Conservation (phyloP, 2,329 filamentous ascomycete species). For the Claviceps paspali region DNA sequence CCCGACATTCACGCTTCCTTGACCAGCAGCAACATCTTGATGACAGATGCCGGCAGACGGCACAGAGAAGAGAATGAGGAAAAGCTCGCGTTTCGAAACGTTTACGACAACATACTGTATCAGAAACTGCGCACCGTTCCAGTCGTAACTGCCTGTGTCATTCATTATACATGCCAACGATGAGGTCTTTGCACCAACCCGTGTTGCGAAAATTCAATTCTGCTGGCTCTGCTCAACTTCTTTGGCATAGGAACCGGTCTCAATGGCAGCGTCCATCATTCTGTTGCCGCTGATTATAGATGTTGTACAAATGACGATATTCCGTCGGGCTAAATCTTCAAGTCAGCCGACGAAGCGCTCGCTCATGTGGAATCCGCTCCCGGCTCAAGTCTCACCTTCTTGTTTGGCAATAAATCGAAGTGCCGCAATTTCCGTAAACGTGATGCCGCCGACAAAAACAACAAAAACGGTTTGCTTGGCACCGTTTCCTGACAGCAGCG, state of each 20-base stretch:
- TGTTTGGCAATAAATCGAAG: constrained; percentile 77
- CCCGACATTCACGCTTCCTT: background rate
- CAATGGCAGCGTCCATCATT: constrained; percentile 76
- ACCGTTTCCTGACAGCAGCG: constrained; percentile 64
- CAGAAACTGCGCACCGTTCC: background rate
- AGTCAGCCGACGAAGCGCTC: background rate
- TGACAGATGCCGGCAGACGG: background rate
- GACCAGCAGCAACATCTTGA: background rate
- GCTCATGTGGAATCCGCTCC: background rate
- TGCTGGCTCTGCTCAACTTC: constrained; percentile 12
- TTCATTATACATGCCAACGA: background rate
- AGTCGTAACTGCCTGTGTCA: background rate
- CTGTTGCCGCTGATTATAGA: constrained; percentile 78
- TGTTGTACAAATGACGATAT: constrained; percentile 85
- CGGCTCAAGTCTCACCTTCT: constrained; percentile 47
- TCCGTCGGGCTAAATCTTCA: constrained; percentile 44
- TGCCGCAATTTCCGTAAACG: constrained; percentile 90
- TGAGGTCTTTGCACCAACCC: constrained; percentile 2
- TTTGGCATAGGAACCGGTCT: constrained; percentile 43
- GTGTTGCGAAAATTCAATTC: background rate
- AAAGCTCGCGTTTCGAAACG: background rate
- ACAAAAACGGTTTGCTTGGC: constrained; percentile 79
- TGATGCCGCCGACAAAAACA: constrained; percentile 96
- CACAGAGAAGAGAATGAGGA: background rate
- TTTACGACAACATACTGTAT: background rate